A percentile compares a stretch with the other conserved stretches of the same genome.
Evolutionary conservation across 1,139 yeast species (phyloP).

Genomic region (Sugiyamaella castrensis): DNA sequence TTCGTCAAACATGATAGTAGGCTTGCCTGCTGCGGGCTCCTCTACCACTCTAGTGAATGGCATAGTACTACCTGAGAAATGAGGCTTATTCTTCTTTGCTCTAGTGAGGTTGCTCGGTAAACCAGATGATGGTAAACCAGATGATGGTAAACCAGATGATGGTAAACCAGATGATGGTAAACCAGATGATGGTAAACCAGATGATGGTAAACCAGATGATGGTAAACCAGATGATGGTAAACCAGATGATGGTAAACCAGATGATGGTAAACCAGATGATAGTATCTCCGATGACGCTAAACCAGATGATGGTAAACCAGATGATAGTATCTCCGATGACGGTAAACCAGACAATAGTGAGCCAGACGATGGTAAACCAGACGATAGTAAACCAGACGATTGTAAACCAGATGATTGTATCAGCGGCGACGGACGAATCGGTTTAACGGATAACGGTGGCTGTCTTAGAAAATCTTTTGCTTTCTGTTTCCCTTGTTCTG

Average conservation of each 20-base stretch:
- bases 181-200: constrained; percentile 15
- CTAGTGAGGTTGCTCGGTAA: constrained; percentile 17
- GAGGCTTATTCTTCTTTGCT: constrained; percentile 45
- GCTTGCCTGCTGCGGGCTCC: constrained; percentile 62
- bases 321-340: too few species aligned
- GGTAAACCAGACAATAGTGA: constrained; percentile 12
- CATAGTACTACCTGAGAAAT: constrained; percentile 73
- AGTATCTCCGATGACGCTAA: too few species aligned
- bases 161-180: too few species aligned
- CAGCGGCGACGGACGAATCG: too few species aligned
- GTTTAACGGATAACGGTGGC: too few species aligned
- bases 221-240: constrained; percentile 13
- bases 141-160: background rate
- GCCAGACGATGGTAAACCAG: constrained; percentile 15
- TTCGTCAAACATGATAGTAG: constrained; percentile 51
- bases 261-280: too few species aligned
- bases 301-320: constrained; percentile 14
- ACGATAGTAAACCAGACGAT: too few species aligned
- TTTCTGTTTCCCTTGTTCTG: too few species aligned
- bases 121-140: constrained; percentile 8
- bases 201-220: too few species aligned
- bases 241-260: constrained; percentile 15
- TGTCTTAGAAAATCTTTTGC: too few species aligned
- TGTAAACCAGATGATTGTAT: too few species aligned
- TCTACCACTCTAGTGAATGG: constrained; percentile 71